Conservation (phyloP, 2,329 filamentous ascomycete species). For the Hymenoscyphus fructigenus region DNA sequence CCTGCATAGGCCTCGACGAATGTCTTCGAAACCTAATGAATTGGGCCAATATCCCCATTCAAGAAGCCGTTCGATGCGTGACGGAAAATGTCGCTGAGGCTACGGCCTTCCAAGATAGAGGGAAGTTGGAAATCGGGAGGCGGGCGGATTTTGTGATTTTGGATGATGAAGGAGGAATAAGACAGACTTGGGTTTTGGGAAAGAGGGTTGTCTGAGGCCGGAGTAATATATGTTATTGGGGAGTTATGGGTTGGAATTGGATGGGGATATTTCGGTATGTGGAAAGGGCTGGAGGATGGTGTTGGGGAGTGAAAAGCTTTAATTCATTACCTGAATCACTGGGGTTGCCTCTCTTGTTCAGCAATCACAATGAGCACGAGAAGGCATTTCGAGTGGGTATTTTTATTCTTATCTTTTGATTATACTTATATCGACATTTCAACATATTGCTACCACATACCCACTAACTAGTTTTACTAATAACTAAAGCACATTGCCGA, state of each 20-base stretch:
- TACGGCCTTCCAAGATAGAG: constrained; percentile 28
- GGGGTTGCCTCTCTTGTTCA: no score
- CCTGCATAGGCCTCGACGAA: constrained; percentile 50
- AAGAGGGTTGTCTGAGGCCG: constrained; percentile 16
- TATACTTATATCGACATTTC: no score
- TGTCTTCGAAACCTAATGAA: constrained; percentile 44
- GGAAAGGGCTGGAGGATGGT: not conserved
- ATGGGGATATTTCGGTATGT: not conserved
- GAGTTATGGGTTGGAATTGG: not conserved
- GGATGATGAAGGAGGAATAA: constrained; percentile 23
- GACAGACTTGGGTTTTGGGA: constrained; percentile 32
- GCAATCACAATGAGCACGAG: no score
- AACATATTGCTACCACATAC: no score
- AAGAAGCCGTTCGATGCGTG: constrained; percentile 32
- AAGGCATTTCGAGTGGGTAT: no score
- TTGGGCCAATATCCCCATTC: constrained; percentile 28
- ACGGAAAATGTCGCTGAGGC: constrained; percentile 34
- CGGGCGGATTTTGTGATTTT: constrained; percentile 34
- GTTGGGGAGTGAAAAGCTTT: no score
- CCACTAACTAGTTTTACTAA: no score
- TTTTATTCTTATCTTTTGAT: no score
- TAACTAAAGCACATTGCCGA: no score
- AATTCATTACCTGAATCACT: no score
- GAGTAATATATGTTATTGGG: no score
- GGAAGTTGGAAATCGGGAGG: constrained; percentile 26